Evolutionary conservation across 768 basidiomycete species (phyloP), one percentile per base, ranked within the genome.

Genomic region (Candolleomyces aberdarensis): DNA sequence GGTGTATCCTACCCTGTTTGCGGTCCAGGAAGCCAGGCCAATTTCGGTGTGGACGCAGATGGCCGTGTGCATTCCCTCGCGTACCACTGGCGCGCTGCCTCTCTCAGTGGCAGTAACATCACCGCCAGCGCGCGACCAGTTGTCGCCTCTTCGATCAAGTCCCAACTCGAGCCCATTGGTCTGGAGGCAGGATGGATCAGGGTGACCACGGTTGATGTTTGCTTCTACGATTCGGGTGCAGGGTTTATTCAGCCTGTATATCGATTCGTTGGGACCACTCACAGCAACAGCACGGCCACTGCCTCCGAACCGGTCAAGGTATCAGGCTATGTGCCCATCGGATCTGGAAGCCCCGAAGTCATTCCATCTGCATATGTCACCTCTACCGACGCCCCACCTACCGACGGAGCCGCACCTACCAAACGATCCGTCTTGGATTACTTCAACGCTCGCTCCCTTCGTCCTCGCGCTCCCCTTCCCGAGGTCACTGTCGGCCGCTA

Each of bases 1-100:
- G 52, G 50, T 14, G 9, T 9, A 14, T 41, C 50, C 11, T 62
- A 58, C 51, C 62, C 62, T 8, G 57, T 62, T 7, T 62, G 62
- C 41, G 62, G 62, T 3, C 62, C 57, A 3, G 62, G 62, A 17
- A 62, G 62, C 36, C 32, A 41, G n/a, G 62, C 62, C 11, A 29
- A 20, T 22, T 58, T 62, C 32, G 46, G 62, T 26, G 40, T 62
- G 13, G 57, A 14, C n/a, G 19, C 32, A 20, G 39, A 39, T 11
- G 40, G 44, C 17, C 29, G 41, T 17, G 44, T 62, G 17, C n/a
- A 29, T 11, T 58, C 62, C 13, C 51, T 62, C 22, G 3, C 57
- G 15, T 59, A 59, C 44, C 26, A 6, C 17, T 62, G 62, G 62
- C 31, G 43, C 20, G 3, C 62, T 3, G 62, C 62, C 15, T 26